Conservation (phyloP, 169 alveolate genomes). For the Eimeria sp. region DNA sequence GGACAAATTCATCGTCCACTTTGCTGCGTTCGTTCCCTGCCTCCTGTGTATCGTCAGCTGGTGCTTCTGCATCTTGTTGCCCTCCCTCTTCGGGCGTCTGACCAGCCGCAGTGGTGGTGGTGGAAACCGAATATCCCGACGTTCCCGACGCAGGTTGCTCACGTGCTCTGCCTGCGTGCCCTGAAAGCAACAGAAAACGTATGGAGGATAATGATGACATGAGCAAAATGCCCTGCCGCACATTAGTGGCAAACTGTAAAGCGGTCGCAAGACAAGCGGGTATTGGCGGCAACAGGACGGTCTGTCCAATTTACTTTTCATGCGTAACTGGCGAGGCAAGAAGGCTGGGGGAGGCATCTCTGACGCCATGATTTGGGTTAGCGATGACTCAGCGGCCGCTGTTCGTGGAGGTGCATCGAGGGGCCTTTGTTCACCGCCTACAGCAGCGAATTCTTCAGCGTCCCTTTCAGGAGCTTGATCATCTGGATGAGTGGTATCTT, state of each 20-base stretch:
- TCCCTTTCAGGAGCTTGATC: not conserved
- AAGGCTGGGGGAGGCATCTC: slow-evolving; percentile 73
- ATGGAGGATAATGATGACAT: not conserved
- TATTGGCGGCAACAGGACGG: not conserved
- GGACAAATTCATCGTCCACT: slow-evolving; percentile 61
- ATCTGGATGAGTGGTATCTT: not conserved
- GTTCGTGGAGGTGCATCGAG: not conserved
- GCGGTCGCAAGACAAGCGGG: not conserved
- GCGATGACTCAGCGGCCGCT: not conserved
- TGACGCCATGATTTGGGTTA: not conserved
- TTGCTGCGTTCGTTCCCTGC: not conserved
- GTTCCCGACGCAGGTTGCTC: not conserved
- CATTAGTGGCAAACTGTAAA: not conserved
- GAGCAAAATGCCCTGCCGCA: not conserved
- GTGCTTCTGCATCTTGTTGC: slow-evolving; percentile 34
- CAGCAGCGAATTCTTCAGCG: slow-evolving; percentile 34
- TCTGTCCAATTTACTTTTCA: slow-evolving; percentile 2
- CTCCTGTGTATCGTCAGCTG: not conserved
- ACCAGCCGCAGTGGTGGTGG: slow-evolving; percentile 30
- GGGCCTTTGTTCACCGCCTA: not conserved
- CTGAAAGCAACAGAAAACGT: not conserved
- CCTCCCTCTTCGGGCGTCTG: slow-evolving; percentile 8
- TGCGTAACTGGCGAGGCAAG: slow-evolving; percentile 69
- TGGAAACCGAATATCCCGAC: not conserved
- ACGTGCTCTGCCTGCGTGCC: slow-evolving; percentile 9